phyloP scores from a whole-genome alignment of 768 basidiomycete genomes.

The Suillus subalutaceus region DNA sequence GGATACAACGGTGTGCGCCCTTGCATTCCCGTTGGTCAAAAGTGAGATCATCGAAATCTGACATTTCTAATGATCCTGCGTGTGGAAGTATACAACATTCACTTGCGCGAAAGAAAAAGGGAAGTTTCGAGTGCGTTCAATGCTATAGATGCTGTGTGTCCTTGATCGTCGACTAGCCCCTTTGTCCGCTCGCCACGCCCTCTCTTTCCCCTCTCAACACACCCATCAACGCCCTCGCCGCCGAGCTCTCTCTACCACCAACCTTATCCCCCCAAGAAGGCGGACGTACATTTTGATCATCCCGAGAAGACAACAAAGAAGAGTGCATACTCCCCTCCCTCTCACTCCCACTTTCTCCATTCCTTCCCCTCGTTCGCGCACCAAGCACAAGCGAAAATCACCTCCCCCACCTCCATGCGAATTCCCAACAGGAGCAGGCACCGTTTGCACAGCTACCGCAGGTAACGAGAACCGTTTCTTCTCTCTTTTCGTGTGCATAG shows the following conservation, averaged over 20 bases:
- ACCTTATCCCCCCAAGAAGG: conserved; percentile 16
- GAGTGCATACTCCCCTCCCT: background rate
- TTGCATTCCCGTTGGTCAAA: too few relatives aligned
- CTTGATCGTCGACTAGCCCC: background rate
- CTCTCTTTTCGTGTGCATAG: conserved; percentile 31
- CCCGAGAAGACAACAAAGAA: background rate
- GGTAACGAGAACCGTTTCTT: conserved; percentile 79
- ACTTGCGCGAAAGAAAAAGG: too few relatives aligned
- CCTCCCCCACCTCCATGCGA: conserved; percentile 27
- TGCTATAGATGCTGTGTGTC: background rate
- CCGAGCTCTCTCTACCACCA: conserved; percentile 28
- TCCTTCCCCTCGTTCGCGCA: conserved; percentile 28
- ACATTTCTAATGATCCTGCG: too few relatives aligned
- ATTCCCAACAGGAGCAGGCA: conserved; percentile 39
- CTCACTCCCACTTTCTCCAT: conserved; percentile 18
- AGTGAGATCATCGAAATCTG: too few relatives aligned
- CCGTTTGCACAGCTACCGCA: conserved; percentile 75
- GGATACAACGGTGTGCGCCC: too few relatives aligned
- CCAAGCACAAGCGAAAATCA: conserved; percentile 67
- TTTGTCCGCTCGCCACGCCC: background rate
- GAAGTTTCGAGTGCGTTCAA: background rate
- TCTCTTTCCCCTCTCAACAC: conserved; percentile 24
- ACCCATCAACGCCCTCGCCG: conserved; percentile 35
- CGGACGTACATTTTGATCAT: background rate
- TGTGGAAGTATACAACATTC: too few relatives aligned